Evolutionary conservation across 768 basidiomycete genomes (phyloP).

Genomic region (Galerina sulciceps): DNA sequence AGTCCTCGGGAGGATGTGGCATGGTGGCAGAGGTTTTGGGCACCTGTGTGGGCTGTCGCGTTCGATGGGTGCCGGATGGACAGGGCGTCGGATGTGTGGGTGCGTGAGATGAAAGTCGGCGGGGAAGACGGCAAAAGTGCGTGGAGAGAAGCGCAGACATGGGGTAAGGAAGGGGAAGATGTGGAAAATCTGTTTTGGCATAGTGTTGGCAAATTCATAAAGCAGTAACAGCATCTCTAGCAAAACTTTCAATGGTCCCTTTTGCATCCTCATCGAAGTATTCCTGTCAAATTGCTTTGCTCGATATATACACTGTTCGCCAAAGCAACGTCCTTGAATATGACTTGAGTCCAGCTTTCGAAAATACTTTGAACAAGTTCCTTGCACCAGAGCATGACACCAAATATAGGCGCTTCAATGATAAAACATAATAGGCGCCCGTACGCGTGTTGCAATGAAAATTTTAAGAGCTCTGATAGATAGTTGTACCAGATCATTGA

Average conservation of each 20-base stretch:
- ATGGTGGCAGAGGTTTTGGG: constrained; percentile 78
- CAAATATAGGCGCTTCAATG: no score
- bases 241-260: neutral
- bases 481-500: no score
- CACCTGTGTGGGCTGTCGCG: constrained; percentile 62
- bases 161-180: constrained; percentile 54
- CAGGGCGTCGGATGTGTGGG: constrained; percentile 54
- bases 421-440: no score
- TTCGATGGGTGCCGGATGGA: constrained; percentile 73
- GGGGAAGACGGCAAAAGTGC: constrained; percentile 32
- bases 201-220: constrained; percentile 59
- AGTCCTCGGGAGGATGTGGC: constrained; percentile 56
- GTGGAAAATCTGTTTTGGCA: constrained; percentile 68
- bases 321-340: no score
- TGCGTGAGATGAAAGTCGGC: constrained; percentile 37
- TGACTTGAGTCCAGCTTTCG: no score
- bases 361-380: no score
- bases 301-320: no score
- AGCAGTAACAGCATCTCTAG: constrained; percentile 23
- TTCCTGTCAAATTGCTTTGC: no score
- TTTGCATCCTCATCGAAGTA: no score
- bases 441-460: no score
- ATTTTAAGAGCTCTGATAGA: no score
- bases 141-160: constrained; percentile 53
- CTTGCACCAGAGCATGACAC: no score